A percentile compares a stretch with the other conserved stretches of the same genome.
Conservation (phyloP, 805 yeast genomes). For the Cyberlindnera suaveolens region DNA sequence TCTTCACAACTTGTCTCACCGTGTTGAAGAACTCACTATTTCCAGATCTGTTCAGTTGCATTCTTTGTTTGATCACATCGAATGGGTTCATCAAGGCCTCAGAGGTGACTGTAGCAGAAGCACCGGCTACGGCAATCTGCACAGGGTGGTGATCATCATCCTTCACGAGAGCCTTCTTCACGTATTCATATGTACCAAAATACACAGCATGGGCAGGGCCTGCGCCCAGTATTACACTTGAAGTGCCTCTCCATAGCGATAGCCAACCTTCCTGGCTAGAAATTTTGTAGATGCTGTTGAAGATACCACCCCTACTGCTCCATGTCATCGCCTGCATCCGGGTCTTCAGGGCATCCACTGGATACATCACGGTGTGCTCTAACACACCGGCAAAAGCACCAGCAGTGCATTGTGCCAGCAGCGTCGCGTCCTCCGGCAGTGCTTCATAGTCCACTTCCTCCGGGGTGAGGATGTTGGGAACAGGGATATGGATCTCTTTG, state of each 20-base stretch:
- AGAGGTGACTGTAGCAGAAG: slow-evolving; percentile 84
- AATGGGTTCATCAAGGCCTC: slow-evolving; percentile 98
- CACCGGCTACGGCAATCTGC: slow-evolving; percentile 82
- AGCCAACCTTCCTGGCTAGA: slow-evolving; percentile 79
- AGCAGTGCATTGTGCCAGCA: slow-evolving; percentile 75
- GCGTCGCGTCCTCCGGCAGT: slow-evolving; percentile 79
- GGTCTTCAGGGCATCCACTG: slow-evolving; percentile 90
- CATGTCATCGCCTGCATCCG: slow-evolving; percentile 61
- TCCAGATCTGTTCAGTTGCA: slow-evolving; percentile 49
- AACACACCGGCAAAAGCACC: slow-evolving; percentile 98
- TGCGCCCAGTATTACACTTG: slow-evolving; percentile 88
- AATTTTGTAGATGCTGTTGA: slow-evolving; percentile 64
- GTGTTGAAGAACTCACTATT: slow-evolving; percentile 10
- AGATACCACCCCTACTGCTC: slow-evolving; percentile 13
- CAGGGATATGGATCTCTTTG: background rate
- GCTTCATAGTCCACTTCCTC: slow-evolving; percentile 83
- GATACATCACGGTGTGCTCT: slow-evolving; percentile 97
- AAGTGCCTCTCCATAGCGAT: slow-evolving; percentile 91
- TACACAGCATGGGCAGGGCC: slow-evolving; percentile 99
- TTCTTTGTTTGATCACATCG: slow-evolving; percentile 91
- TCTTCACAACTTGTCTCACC: slow-evolving; percentile 17
- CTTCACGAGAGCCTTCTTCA: slow-evolving; percentile 35
- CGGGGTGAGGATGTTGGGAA: slow-evolving; percentile 7
- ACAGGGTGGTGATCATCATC: slow-evolving; percentile 58
- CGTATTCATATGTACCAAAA: slow-evolving; percentile 82